These are phyloP conservation scores for Peribolospora kevripleyi DNA, from an alignment of 768 basidiomycete genomes.

Conservation along the genomic window DNA sequence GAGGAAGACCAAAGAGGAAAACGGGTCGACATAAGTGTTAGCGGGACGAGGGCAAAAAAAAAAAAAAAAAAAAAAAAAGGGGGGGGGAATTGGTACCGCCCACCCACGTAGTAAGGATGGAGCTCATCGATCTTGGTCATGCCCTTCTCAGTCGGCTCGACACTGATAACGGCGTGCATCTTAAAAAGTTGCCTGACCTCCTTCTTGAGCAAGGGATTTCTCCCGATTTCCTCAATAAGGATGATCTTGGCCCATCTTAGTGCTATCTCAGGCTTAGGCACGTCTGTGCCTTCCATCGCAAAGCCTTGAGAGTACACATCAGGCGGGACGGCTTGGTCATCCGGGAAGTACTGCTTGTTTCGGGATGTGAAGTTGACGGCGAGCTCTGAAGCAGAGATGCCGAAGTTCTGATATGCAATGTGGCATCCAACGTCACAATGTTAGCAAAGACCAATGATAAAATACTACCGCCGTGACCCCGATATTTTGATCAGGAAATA, in stretches of 20 bases:
- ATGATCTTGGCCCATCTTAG: slow-evolving; percentile 31
- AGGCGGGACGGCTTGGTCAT: slow-evolving; percentile 62
- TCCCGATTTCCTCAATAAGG: slow-evolving; percentile 67
- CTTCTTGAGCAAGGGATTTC: slow-evolving; percentile 66
- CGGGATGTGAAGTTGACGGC: slow-evolving; percentile 46
- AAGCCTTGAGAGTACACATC: slow-evolving; percentile 65
- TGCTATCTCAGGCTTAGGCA: neutral
- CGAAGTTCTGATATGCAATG: slow-evolving; percentile 38
- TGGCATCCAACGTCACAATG: neutral
- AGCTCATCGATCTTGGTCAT: slow-evolving; percentile 25
- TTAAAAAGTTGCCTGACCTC: slow-evolving; percentile 52
- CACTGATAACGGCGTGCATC: slow-evolving; percentile 46
- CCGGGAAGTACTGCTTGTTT: slow-evolving; percentile 33
- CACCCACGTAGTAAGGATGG: slow-evolving; percentile 26
- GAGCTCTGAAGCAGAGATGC: slow-evolving; percentile 53
- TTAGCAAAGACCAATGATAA: neutral
- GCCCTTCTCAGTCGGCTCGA: slow-evolving; percentile 71
- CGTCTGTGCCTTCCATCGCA: slow-evolving; percentile 15
- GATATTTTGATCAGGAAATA: neutral
- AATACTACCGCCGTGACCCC: neutral
- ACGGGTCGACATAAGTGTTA: neutral
- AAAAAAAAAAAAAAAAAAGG: slow-evolving; percentile 13
- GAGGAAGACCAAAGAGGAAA: neutral
- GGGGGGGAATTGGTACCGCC: slow-evolving; percentile 7
- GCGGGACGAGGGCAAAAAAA: neutral